Evolutionary conservation across 805 yeast species (phyloP).

Genomic region (Zygotorulaspora chibaensis): DNA sequence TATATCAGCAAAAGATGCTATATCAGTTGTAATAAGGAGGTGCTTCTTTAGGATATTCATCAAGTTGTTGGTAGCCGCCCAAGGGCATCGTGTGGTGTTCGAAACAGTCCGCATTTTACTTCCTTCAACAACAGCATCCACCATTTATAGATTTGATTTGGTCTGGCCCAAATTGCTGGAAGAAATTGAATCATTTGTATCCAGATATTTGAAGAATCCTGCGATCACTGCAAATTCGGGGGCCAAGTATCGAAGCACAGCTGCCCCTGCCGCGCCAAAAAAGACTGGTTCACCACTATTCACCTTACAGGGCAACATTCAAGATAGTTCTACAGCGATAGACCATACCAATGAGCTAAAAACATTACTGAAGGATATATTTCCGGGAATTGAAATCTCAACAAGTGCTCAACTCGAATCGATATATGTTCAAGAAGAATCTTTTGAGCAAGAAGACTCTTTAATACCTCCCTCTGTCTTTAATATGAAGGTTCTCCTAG

Average conservation of each 20-base stretch:
- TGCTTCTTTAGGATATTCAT: conserved; percentile 67
- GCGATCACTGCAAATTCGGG: conserved; percentile 6
- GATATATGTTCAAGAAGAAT: conserved; percentile 57
- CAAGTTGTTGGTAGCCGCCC: conserved; percentile 58
- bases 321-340: conserved; percentile 22
- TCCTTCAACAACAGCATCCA: conserved; percentile 19
- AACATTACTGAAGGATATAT: conserved; percentile 51
- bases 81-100: conserved; percentile 61
- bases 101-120: conserved; percentile 46
- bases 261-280: conserved; percentile 14
- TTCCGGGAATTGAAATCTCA: conserved; percentile 58
- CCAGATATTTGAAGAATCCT: conserved; percentile 23
- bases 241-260: conserved; percentile 3
- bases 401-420: conserved; percentile 35
- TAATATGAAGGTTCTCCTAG: conserved; percentile 76
- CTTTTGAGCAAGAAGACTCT: conserved; percentile 54
- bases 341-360: conserved; percentile 42
- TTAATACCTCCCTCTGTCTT: conserved; percentile 67
- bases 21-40: conserved; percentile 58
- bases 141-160: conserved; percentile 36
- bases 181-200: conserved; percentile 20
- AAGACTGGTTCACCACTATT: conserved; percentile 19
- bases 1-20: conserved; percentile 42
- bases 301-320: conserved; percentile 28
- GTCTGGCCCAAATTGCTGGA: conserved; percentile 45